A percentile compares a stretch with the other conserved stretches of the same genome.
These are phyloP conservation scores for Aspergillus uvarum DNA, from an alignment of 2,329 filamentous ascomycete species.

Conservation along the genomic window DNA sequence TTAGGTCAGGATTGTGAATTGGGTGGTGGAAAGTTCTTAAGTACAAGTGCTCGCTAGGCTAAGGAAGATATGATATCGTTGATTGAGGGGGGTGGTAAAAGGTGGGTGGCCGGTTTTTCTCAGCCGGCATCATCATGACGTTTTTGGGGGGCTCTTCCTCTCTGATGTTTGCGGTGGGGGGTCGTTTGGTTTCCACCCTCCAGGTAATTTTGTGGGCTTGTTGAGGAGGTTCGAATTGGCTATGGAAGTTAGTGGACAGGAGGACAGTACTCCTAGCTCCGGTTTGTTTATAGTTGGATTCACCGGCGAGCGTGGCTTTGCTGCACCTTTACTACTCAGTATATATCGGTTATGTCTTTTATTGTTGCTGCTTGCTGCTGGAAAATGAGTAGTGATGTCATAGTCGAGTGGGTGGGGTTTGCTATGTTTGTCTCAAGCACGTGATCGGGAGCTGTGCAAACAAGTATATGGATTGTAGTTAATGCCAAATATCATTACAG, in stretches of 20 bases:
- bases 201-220: neutral
- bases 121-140: constrained; percentile 13
- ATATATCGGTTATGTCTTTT: too few relatives aligned
- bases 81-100: too few relatives aligned
- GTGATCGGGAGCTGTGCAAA: neutral
- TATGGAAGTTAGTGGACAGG: neutral
- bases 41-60: neutral
- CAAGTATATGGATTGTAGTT: too few relatives aligned
- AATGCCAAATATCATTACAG: too few relatives aligned
- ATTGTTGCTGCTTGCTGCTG: neutral
- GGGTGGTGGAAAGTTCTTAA: neutral
- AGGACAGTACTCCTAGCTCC: neutral
- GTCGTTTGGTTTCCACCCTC: neutral
- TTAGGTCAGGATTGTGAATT: too few relatives aligned
- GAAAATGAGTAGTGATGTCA: neutral
- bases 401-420: neutral
- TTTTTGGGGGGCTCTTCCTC: neutral
- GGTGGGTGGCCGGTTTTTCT: too few relatives aligned
- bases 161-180: neutral
- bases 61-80: too few relatives aligned
- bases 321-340: neutral
- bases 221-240: neutral
- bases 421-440: neutral
- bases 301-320: neutral
- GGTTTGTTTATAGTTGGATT: neutral